phyloP scores from a whole-genome alignment of 495 filamentous ascomycete genomes.

The Achaetomiella virescens region DNA sequence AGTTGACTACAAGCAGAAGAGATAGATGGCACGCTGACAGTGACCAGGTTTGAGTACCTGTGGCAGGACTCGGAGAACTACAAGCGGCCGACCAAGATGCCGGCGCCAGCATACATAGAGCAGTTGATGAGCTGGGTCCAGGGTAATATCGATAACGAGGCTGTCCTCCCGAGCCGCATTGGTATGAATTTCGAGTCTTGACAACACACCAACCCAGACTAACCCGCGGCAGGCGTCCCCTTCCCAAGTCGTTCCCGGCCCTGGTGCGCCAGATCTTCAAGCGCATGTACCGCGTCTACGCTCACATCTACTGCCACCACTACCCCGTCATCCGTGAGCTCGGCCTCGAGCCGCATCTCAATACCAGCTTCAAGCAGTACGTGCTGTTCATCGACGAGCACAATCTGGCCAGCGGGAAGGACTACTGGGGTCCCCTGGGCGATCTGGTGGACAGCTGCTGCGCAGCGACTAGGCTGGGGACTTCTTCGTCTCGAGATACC shows the following conservation, averaged over 20 bases:
- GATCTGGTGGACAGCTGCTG: constrained; percentile 94
- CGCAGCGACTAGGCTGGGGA: constrained; percentile 62
- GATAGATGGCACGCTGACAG: constrained; percentile 9
- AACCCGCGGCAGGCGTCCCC: constrained; percentile 60
- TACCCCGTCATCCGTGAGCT: constrained; percentile 95
- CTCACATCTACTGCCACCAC: constrained; percentile 99
- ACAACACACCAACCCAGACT: neutral
- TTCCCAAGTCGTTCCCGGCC: constrained; percentile 86
- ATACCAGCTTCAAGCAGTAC: constrained; percentile 99
- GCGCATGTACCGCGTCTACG: constrained; percentile 95
- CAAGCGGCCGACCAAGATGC: constrained; percentile 96
- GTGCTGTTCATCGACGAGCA: constrained; percentile 96
- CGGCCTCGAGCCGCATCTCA: constrained; percentile 92
- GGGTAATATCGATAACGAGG: constrained; percentile 89
- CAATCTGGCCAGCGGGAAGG: constrained; percentile 79
- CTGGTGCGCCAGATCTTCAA: constrained; percentile 94
- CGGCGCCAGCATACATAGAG: constrained; percentile 94
- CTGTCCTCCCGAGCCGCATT: constrained; percentile 87
- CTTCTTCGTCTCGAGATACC: constrained; percentile 9
- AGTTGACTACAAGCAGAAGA: constrained; percentile 17
- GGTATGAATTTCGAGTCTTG: constrained; percentile 42
- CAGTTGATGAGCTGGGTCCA: constrained; percentile 97
- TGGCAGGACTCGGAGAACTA: constrained; percentile 94
- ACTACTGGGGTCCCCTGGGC: constrained; percentile 95
- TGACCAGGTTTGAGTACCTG: constrained; percentile 83